phyloP scores from a whole-genome alignment of 2,329 filamentous ascomycete genomes.

The Pseudocercospora crystallina region DNA sequence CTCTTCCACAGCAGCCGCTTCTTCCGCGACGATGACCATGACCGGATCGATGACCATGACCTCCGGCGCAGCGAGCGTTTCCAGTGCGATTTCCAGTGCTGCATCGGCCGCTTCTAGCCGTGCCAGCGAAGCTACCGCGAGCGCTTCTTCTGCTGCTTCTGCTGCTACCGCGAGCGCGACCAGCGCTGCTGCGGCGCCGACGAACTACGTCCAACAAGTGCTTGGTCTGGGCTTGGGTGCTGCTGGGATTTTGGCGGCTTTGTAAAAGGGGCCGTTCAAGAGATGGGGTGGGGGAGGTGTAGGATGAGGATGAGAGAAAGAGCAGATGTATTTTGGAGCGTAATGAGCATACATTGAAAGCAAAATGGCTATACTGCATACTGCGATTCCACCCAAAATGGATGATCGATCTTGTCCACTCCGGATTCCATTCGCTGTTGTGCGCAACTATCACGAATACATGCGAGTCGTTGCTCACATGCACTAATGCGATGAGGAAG shows the following conservation, averaged over 20 bases:
- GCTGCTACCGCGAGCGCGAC: neutral
- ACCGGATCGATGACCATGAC: neutral
- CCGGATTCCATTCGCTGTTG: too few species aligned
- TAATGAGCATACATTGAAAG: too few species aligned
- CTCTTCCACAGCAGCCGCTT: neutral
- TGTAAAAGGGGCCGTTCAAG: neutral
- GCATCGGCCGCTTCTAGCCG: constrained; percentile 1
- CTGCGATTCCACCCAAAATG: too few species aligned
- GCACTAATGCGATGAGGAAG: too few species aligned
- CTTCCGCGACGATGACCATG: neutral
- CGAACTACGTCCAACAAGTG: constrained; percentile 12
- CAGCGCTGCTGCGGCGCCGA: constrained; percentile 12
- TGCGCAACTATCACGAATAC: too few species aligned
- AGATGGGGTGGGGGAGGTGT: neutral
- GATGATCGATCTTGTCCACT: too few species aligned
- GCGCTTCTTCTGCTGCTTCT: neutral
- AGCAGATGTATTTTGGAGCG: too few species aligned
- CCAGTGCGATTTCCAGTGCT: neutral
- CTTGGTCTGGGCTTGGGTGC: constrained; percentile 15
- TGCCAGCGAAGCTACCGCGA: neutral
- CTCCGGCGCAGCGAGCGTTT: neutral
- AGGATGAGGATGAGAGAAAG: too few species aligned
- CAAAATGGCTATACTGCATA: too few species aligned
- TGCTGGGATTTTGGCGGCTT: constrained; percentile 14
- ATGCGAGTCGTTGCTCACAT: too few species aligned